These are phyloP conservation scores for Petrea volubilis DNA, from an alignment of 257 asterid species.

Conservation along the genomic window DNA sequence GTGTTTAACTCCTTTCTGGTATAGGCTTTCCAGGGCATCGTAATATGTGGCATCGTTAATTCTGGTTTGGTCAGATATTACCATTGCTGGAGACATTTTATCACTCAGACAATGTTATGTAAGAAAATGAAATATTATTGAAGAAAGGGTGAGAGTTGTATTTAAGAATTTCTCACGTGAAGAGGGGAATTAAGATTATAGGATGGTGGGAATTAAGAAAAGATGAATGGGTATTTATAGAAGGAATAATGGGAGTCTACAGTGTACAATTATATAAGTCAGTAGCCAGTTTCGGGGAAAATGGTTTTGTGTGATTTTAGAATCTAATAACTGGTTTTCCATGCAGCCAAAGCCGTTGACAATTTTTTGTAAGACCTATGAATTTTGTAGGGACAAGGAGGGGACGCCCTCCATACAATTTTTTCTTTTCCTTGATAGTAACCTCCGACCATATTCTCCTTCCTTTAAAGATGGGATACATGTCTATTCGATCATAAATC, in stretches of 20 bases:
- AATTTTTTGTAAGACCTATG: conserved; percentile 21
- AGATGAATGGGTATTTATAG: conserved; percentile 40
- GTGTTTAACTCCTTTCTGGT: conserved; percentile 72
- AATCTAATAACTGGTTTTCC: conserved; percentile 28
- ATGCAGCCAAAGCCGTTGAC: conserved; percentile 57
- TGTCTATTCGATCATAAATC: no score
- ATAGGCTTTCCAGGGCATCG: conserved; percentile 34
- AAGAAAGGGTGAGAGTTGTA: not conserved
- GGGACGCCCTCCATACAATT: conserved; percentile 15
- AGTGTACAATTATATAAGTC: not conserved
- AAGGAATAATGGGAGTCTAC: not conserved
- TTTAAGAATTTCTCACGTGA: conserved; percentile 22
- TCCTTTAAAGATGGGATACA: no score
- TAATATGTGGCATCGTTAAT: not conserved
- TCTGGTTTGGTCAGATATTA: conserved; percentile 20
- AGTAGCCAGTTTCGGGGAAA: conserved; percentile 37
- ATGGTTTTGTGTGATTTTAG: conserved; percentile 20
- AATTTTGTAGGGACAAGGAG: conserved; percentile 17
- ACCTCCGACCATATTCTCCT: no score
- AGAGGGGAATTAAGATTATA: conserved; percentile 1
- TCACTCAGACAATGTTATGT: not conserved
- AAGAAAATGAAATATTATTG: not conserved
- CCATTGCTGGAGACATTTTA: conserved; percentile 63
- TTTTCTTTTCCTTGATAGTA: not conserved
- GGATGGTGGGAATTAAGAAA: conserved; percentile 36